A percentile compares a stretch with the other conserved stretches of the same genome.
Conservation (phyloP, 2,329 filamentous ascomycete genomes). For the Triangularia setosa region DNA sequence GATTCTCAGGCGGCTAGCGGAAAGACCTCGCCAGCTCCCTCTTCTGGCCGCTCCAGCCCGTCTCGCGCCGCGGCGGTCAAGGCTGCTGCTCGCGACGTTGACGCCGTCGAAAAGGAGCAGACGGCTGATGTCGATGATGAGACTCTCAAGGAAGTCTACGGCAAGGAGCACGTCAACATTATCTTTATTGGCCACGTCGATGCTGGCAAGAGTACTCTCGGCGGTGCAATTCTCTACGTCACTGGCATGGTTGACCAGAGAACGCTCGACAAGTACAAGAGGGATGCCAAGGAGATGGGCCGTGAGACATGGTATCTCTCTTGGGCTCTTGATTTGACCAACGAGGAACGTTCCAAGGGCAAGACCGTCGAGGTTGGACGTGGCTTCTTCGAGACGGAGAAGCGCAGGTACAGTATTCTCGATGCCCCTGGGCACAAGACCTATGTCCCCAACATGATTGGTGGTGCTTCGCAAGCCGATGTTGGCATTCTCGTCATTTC, state of each 20-base stretch:
- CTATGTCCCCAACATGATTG: conserved; percentile 97
- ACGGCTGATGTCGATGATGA: conserved; percentile 65
- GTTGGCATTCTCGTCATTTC: conserved; percentile 95
- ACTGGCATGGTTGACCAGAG: conserved; percentile 99
- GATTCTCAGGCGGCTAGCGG: conserved; percentile 67
- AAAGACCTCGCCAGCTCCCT: conserved; percentile 74
- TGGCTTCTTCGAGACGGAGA: conserved; percentile 95
- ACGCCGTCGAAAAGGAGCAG: conserved; percentile 81
- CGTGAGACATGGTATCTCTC: conserved; percentile 99
- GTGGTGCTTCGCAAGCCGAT: conserved; percentile 87
- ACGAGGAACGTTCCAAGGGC: conserved; percentile 91
- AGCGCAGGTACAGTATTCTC: conserved; percentile 91
- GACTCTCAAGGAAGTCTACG: conserved; percentile 90
- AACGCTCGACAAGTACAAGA: conserved; percentile 97
- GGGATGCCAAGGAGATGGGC: conserved; percentile 90
- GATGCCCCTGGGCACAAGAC: conserved; percentile 98
- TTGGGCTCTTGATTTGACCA: conserved; percentile 95
- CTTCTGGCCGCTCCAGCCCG: conserved; percentile 81
- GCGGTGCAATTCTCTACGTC: conserved; percentile 85
- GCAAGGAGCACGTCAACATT: conserved; percentile 89
- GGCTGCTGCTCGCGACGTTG: conserved; percentile 61
- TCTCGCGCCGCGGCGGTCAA: conserved; percentile 56
- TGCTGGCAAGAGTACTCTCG: conserved; percentile 94
- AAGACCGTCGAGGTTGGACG: conserved; percentile 98
- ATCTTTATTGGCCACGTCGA: conserved; percentile 71